Percentiles rank a stretch among this genome's conserved stretches.
phyloP scores from a whole-genome alignment of 2,329 filamentous ascomycete species.

The Macrophomina phaseolina region DNA sequence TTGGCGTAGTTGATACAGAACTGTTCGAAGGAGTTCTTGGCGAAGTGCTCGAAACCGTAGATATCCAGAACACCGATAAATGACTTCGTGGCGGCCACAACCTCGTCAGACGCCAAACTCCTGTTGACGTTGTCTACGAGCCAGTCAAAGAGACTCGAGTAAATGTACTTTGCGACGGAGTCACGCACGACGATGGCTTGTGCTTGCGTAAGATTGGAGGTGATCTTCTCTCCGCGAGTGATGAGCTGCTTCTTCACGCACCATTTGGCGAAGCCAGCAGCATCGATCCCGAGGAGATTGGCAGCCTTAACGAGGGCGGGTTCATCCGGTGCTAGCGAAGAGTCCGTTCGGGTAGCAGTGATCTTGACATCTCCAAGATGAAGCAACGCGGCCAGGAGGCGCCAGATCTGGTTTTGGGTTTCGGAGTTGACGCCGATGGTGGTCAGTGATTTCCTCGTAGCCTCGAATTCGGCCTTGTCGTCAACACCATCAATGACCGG shows the following conservation, averaged over 20 bases:
- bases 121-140: conserved; percentile 95
- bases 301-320: conserved; percentile 83
- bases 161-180: conserved; percentile 98
- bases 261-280: conserved; percentile 90
- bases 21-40: conserved; percentile 99
- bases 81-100: conserved; percentile 78
- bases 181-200: conserved; percentile 94
- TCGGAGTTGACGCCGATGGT: conserved; percentile 81
- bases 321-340: conserved; percentile 79
- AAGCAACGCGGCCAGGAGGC: conserved; percentile 83
- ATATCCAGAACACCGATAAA: conserved; percentile 99
- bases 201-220: conserved; percentile 90
- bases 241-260: conserved; percentile 98
- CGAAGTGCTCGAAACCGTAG: conserved; percentile 98
- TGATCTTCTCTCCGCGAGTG: conserved; percentile 96
- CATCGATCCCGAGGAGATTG: conserved; percentile 84
- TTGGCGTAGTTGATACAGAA: conserved; percentile 99
- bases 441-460: conserved; percentile 81
- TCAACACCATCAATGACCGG: conserved; percentile 93
- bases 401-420: conserved; percentile 86
- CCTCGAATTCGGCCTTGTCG: conserved; percentile 91
- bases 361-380: conserved; percentile 98
- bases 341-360: conserved; percentile 85
- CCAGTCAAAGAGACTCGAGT: conserved; percentile 98
- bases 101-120: conserved; percentile 86